Percentiles rank a stretch among this genome's conserved stretches.
Conservation (phyloP, 768 basidiomycete genomes). For the Podaxis carcinomalis region DNA sequence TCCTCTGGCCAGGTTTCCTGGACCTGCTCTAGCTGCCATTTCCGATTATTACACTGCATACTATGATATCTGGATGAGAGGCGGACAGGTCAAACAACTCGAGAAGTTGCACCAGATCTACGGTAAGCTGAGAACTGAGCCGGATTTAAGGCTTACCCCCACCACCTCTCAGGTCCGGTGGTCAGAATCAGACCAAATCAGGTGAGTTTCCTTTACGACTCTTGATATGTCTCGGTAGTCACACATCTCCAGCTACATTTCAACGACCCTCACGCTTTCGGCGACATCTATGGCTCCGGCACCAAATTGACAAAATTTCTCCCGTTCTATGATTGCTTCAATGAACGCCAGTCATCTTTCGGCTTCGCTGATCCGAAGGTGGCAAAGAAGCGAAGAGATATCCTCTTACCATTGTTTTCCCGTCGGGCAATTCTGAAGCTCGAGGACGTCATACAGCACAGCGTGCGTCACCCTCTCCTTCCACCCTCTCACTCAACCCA, state of each 20-base stretch:
- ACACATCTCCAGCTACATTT: constrained; percentile 28
- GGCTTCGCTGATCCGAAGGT: constrained; percentile 20
- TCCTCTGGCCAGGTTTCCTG: constrained; percentile 24
- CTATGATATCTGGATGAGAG: constrained; percentile 23
- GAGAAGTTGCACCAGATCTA: constrained; percentile 21
- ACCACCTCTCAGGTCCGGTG: constrained; percentile 25
- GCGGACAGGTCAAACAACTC: constrained; percentile 23
- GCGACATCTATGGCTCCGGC: constrained; percentile 26
- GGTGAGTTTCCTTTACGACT: constrained; percentile 16
- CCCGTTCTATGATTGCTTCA: constrained; percentile 22
- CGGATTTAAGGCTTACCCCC: not conserved
- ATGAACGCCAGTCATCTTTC: constrained; percentile 23
- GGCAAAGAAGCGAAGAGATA: constrained; percentile 24
- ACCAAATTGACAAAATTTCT: constrained; percentile 25
- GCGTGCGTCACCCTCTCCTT: constrained; percentile 14
- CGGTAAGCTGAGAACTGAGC: constrained; percentile 12
- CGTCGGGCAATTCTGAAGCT: constrained; percentile 27
- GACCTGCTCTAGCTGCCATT: constrained; percentile 23
- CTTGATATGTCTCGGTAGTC: not conserved
- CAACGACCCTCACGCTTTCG: constrained; percentile 26
- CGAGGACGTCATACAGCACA: constrained; percentile 23
- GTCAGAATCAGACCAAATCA: constrained; percentile 33
- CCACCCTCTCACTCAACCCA: not conserved
- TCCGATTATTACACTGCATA: constrained; percentile 23
- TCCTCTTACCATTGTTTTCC: constrained; percentile 29